Evolutionary conservation across 345 rosid species (phyloP), one percentile per base, ranked within the genome.

Genomic region (Aethionema arabicum): DNA sequence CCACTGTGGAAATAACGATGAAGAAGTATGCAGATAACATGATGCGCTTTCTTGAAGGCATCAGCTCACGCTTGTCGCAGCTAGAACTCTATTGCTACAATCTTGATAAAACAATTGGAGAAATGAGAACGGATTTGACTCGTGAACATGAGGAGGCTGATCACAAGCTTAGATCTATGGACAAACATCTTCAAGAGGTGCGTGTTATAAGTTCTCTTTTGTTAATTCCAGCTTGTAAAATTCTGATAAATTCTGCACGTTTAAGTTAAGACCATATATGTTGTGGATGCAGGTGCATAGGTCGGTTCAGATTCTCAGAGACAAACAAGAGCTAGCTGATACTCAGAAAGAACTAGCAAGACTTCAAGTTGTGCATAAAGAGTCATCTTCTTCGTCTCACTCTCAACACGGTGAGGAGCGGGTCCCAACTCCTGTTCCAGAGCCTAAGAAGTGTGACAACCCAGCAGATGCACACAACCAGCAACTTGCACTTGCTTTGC

Each of bases 171-270:
- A 88, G 83, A 72, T 79, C 86, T 51, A 63, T 95, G 3, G 99
- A 88, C 78, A 95, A 90, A 76, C 99, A 88, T 79, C 70, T 95
- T 63, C 99, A 95, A 70, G 98, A 95, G 87, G 99, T 88, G 53
- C 59, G 78, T 71, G 78, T 71, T 65, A 21, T 21, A 3, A 9
- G 13, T 42, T 40, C 4, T 12, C 2, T 33, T 43, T 37, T 29
- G n/a, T 33, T 42, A 4, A 3, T 50, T 42, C 4, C 40, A 9
- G n/a, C 10, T 40, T 69, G 21, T 46, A 30, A 33, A 3, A 40
- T 32, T 49, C 0, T 41, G 7, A 10, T 42, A 4, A 42, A 38
- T 42, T 13, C 8, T 64, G 5, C 21, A 14, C 0, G 21, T 49
- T n/a, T n/a, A 47, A 43, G 7, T n/a, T 11, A n/a, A 43, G 65